Evolutionary conservation across 768 basidiomycete genomes (phyloP), one percentile per base, ranked within the genome.

Genomic region (Pleurotus ostreatus): DNA sequence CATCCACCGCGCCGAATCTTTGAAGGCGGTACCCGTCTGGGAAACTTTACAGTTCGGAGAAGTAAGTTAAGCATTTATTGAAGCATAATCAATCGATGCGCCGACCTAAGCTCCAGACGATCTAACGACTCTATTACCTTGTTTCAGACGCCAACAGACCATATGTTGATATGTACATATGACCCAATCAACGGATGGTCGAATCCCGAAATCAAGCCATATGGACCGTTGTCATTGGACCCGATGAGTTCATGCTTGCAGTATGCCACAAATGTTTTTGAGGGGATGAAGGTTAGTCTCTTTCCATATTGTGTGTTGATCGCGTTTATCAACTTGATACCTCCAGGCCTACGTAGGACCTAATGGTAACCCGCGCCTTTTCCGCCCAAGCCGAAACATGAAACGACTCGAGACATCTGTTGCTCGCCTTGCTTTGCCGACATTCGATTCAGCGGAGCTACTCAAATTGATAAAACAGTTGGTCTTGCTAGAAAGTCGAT

Each of bases 311-410:
- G 13, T 26, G 4, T 6, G 7, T 4, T 15, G 40, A 40, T n/a
- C 22, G 20, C 15, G 56, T 58, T 22, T 2, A 16, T 38, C 25
- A 15, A 20, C 41, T 7, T 52, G 26, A 16, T n/a, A 55, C 9
- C 15, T 22, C 2, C 55, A 89, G 84, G 89, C 90, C 0, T 89
- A 88, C 67, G 57, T 81, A 1, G 85, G 82, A 8, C 79, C 83
- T n/a, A 78, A 89, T 57, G 92, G 92, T 1, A 79, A 82, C 49
- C 78, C 85, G 1, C 77, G 88, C 5, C 70, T 96, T 38, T 97
- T 97, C 77, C 76, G 94, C 30, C 93, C 94, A 0, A 78, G 90
- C 26, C 71, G 80, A 68, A 96, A 96, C 69, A 93, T 95, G 91
- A 80, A 79, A 23, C 86, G 94, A 23, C 78, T 98, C 70, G 74